A percentile compares a stretch with the other conserved stretches of the same genome.
Evolutionary conservation across 176 grass and related monocot species (phyloP).

Genomic region (Stipa capillata): DNA sequence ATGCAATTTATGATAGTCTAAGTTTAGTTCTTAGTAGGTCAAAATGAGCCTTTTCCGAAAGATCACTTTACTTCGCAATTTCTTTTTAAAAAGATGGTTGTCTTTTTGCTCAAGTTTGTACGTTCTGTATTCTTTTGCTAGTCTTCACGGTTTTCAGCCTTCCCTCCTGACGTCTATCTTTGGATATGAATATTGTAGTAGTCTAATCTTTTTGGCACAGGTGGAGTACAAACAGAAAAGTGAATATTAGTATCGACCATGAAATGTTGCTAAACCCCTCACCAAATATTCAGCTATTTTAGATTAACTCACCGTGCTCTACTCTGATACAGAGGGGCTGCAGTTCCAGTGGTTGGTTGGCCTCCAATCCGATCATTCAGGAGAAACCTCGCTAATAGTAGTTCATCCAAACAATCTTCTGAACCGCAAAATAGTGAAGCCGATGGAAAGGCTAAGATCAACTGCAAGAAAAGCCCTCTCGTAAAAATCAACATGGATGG

Average conservation of each 20-base stretch:
- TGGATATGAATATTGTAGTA: not conserved
- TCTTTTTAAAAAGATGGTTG: not conserved
- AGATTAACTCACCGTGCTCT: slow-evolving; percentile 24
- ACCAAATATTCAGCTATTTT: not conserved
- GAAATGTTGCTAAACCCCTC: not conserved
- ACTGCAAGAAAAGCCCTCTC: slow-evolving; percentile 51
- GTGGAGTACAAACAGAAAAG: not conserved
- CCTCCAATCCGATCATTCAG: slow-evolving; percentile 80
- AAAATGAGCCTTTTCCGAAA: not conserved
- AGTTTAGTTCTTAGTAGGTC: not conserved
- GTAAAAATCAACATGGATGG: slow-evolving; percentile 99
- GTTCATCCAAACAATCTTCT: slow-evolving; percentile 42
- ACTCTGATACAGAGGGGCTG: slow-evolving; percentile 35
- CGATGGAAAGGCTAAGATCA: slow-evolving; percentile 24
- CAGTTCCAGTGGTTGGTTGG: slow-evolving; percentile 84
- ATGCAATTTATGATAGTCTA: not conserved
- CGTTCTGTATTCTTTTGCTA: not conserved
- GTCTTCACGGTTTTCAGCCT: not conserved
- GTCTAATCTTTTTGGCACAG: not conserved
- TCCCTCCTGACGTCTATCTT: not conserved
- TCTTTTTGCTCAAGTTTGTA: not conserved
- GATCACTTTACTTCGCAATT: not conserved
- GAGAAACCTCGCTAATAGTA: slow-evolving; percentile 72
- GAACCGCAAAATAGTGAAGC: slow-evolving; percentile 28
- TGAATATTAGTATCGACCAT: not conserved